A percentile compares a stretch with the other conserved stretches of the same genome.
phyloP scores from a whole-genome alignment of 805 yeast species.

The Candida andamanensis region DNA sequence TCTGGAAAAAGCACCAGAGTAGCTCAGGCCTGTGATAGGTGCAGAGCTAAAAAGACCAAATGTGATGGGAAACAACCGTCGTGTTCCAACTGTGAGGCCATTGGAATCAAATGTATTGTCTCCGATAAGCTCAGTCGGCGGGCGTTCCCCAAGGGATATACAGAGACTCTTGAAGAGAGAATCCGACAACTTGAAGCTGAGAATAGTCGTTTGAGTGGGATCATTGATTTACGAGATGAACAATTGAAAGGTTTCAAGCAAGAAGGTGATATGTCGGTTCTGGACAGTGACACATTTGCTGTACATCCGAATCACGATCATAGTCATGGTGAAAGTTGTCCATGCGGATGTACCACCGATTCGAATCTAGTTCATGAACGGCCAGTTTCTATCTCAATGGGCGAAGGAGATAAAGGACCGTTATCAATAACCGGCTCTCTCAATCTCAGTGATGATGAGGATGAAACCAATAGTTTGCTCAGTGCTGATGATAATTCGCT shows the following conservation, averaged over 20 bases:
- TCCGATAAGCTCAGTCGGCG: slow-evolving; percentile 80
- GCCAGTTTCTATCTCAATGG: slow-evolving; percentile 62
- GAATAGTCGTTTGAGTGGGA: slow-evolving; percentile 60
- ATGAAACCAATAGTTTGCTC: slow-evolving; percentile 25
- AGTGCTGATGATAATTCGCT: slow-evolving; percentile 23
- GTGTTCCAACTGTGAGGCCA: slow-evolving; percentile 77
- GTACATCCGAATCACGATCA: slow-evolving; percentile 9
- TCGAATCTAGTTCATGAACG: slow-evolving; percentile 55
- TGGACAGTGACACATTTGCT: too few relatives aligned
- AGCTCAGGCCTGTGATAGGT: slow-evolving; percentile 90
- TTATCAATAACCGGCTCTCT: slow-evolving; percentile 29
- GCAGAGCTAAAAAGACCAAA: slow-evolving; percentile 72
- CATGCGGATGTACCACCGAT: slow-evolving; percentile 50
- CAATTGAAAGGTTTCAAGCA: slow-evolving; percentile 41
- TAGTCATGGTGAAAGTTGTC: slow-evolving; percentile 38
- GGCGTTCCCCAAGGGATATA: slow-evolving; percentile 88
- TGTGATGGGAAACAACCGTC: slow-evolving; percentile 70
- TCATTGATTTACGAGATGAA: slow-evolving; percentile 61
- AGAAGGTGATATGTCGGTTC: not conserved
- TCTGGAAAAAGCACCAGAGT: slow-evolving; percentile 54
- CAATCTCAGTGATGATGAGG: slow-evolving; percentile 48
- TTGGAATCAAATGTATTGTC: slow-evolving; percentile 85
- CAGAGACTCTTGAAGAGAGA: slow-evolving; percentile 83
- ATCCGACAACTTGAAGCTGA: slow-evolving; percentile 83
- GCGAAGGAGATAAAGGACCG: slow-evolving; percentile 29